These are phyloP conservation scores for Cytidiella melzeri DNA, from an alignment of 768 basidiomycete genomes.

Conservation along the genomic window DNA sequence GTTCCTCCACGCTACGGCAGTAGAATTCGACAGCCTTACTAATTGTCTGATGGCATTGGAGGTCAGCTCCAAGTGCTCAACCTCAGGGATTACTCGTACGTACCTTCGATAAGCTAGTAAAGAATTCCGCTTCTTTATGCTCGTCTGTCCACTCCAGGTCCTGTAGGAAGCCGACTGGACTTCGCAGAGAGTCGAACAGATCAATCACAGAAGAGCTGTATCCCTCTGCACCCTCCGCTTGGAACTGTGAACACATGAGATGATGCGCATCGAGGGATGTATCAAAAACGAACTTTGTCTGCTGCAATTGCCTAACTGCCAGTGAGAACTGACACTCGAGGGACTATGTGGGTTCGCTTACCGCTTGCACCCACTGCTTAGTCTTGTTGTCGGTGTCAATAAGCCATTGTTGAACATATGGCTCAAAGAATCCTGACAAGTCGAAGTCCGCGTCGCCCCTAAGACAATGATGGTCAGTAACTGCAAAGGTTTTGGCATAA, in stretches of 20 bases:
- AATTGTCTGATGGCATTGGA: no score
- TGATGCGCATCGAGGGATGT: not conserved
- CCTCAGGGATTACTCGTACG: no score
- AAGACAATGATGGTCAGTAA: constrained; percentile 7
- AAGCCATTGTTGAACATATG: constrained; percentile 86
- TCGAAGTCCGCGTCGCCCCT: constrained; percentile 63
- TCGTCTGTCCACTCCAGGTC: constrained; percentile 91
- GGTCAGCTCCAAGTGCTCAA: no score
- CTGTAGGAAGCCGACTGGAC: constrained; percentile 82
- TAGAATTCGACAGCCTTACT: constrained; percentile 92
- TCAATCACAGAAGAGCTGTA: constrained; percentile 98
- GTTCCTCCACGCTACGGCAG: constrained; percentile 76
- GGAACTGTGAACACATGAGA: constrained; percentile 63
- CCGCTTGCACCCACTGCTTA: constrained; percentile 88
- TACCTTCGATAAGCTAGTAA: constrained; percentile 85
- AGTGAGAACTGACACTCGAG: constrained; percentile 1
- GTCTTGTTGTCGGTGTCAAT: constrained; percentile 86
- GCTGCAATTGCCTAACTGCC: constrained; percentile 63
- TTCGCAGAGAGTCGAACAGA: constrained; percentile 89
- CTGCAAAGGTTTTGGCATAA: constrained; percentile 1
- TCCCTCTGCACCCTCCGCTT: constrained; percentile 71
- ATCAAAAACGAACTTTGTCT: constrained; percentile 56
- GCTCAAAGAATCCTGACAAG: constrained; percentile 74
- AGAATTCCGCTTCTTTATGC: constrained; percentile 84
- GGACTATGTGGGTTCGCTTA: constrained; percentile 35